Evolutionary conservation across 2,329 filamentous ascomycete genomes (phyloP), one percentile per base, ranked within the genome.

Genomic region (Diaporthe batatas): DNA sequence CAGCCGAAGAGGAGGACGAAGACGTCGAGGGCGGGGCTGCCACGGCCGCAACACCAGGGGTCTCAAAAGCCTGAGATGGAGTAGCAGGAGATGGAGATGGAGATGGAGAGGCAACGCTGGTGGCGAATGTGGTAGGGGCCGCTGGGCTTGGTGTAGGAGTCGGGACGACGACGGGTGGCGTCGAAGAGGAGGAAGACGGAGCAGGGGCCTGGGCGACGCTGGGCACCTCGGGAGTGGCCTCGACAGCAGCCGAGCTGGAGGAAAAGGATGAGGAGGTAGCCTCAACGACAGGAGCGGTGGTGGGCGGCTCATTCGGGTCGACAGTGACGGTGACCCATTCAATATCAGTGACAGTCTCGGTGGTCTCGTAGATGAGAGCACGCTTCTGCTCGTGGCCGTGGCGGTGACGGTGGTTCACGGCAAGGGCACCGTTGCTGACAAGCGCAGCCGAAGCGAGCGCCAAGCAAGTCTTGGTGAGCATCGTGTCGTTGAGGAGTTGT

Each of bases 311-410:
- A 68, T 77, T 77, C 14, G 79, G 80, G 70, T 78, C 82, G 75
- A 84, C 81, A 49, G 84, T 86, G 69, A 85, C 83, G 53, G 83
- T 86, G 68, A 83, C 81, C 80, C 81, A 85, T 59, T 81, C 76
- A 23, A 80, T 83, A 71, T 81, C 80, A 11, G 79, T 77, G 62
- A 83, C 81, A 12, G 81, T 78, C 54, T 82, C 77, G 32, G 80
- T 80, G 55, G 77, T 77, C 75, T 79, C 77, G 72, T 80, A 77
- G 62, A 81, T 75, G 16, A 81, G n/a, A 18, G 73, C 78, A 68
- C 79, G 79, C 78, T 84, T 82, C 69, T 81, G 76, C 75, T 80
- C 79, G 23, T 76, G 67, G 58, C 80, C 79, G 75, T 86, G 83
- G 64, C 78, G 78, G 79, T 86, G 83, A 79, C 85, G 83, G 73